Evolutionary conservation across 768 basidiomycete genomes (phyloP).

Genomic region (Suillus spraguei): DNA sequence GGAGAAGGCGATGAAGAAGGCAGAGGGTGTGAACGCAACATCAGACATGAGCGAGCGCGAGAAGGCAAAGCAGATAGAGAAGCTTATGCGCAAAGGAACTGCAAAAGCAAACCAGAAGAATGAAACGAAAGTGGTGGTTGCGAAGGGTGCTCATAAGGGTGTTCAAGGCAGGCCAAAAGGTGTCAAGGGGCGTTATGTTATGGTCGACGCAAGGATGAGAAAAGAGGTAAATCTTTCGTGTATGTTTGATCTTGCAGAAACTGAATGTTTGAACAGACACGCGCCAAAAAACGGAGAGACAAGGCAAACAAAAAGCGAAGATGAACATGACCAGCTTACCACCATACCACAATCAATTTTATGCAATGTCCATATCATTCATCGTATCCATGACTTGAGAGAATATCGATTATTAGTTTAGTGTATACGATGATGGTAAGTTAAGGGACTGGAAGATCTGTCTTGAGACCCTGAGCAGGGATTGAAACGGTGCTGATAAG

Average conservation of each 20-base stretch:
- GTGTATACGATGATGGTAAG: neutral
- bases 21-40: conserved; percentile 88
- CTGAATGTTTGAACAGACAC: conserved; percentile 50
- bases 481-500: conserved; percentile 38
- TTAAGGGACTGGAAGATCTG: neutral
- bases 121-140: conserved; percentile 87
- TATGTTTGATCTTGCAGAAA: conserved; percentile 1
- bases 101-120: conserved; percentile 69
- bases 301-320: conserved; percentile 69
- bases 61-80: conserved; percentile 92
- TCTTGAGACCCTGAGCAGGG: conserved; percentile 24
- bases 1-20: conserved; percentile 94
- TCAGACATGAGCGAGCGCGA: conserved; percentile 93
- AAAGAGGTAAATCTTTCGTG: conserved; percentile 64
- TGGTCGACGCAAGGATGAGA: conserved; percentile 93
- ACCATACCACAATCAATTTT: neutral
- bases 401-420: neutral
- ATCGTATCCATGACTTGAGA: no score
- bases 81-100: conserved; percentile 81
- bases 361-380: conserved; percentile 2
- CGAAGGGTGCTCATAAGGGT: conserved; percentile 87
- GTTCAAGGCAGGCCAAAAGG: conserved; percentile 93
- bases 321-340: conserved; percentile 20
- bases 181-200: conserved; percentile 91
- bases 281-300: conserved; percentile 79